phyloP scores from a whole-genome alignment of 1,284 basidiomycete genomes.

The Peniophora sp. region DNA sequence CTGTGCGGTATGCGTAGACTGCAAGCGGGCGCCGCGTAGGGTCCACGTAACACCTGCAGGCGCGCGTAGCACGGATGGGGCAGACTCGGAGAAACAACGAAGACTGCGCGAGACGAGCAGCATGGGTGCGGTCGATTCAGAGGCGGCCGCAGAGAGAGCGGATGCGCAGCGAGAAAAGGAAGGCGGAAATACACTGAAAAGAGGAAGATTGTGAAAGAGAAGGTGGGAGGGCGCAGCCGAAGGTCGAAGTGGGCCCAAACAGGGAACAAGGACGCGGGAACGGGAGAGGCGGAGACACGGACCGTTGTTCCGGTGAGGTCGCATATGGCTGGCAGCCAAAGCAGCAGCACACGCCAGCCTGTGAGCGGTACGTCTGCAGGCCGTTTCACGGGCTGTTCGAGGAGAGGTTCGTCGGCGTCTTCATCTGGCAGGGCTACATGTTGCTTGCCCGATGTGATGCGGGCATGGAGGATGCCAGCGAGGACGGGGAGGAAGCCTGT shows the following conservation, averaged over 20 bases:
- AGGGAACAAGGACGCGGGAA: neutral
- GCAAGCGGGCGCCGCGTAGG: too few relatives aligned
- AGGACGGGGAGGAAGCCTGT: slow-evolving; percentile 81
- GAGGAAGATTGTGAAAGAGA: neutral
- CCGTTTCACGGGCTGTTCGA: slow-evolving; percentile 24
- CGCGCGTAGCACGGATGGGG: too few relatives aligned
- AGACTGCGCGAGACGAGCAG: too few relatives aligned
- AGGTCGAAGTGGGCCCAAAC: too few relatives aligned
- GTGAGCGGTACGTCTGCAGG: slow-evolving; percentile 36
- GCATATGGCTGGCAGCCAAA: slow-evolving; percentile 84
- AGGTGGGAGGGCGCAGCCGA: too few relatives aligned
- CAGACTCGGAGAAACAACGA: too few relatives aligned
- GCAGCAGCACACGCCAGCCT: slow-evolving; percentile 66
- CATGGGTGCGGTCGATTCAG: too few relatives aligned
- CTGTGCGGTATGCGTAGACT: too few relatives aligned
- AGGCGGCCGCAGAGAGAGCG: too few relatives aligned
- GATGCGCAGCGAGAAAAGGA: slow-evolving; percentile 3
- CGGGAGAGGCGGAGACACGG: slow-evolving; percentile 17
- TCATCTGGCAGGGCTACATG: slow-evolving; percentile 13
- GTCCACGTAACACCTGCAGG: too few relatives aligned
- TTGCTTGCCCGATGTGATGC: neutral
- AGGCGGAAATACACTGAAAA: neutral
- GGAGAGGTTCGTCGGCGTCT: slow-evolving; percentile 5
- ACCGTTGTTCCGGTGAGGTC: slow-evolving; percentile 87
- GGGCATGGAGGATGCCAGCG: slow-evolving; percentile 5